Base-by-base conservation (phyloP, 176 grass and related monocot species). In the Raddia distichophylla region DNA sequence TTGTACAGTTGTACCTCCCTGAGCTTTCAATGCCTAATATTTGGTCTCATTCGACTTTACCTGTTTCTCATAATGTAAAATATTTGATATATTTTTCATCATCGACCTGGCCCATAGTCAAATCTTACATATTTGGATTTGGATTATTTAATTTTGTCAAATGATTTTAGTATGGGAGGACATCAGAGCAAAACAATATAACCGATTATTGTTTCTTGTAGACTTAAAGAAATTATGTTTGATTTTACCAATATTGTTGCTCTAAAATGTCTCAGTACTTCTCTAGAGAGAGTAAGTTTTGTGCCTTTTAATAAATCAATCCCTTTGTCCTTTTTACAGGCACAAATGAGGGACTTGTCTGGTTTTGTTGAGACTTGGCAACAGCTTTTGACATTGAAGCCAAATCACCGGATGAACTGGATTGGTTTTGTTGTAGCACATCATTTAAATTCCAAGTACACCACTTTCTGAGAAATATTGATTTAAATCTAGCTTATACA, bases 351-450 rank as follows among this genome's bases (percentile, higher is more conserved):
- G 80, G 97, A 99, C 19, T 84, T 96, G 59, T 84, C 91, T 71
- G 93, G 97, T 46, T 99, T 99, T 99, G 91, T 99, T 84, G 97
- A 99, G 64, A 96, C 97, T 18, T 93, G 97, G 83, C 97, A 99
- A 80, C 97, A 99, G 17, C 97, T 99, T 82, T 63, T 99, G 72
- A 71, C 82, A 2, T 84, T 99, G 45, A 99, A 99, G 73, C 97
- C 97, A 42, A 99, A 93, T 78, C 97, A 99, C 80, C 93, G 97
- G 67, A 99, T 99, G 97, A 99, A 99, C 91, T 99, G 97, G 97
- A 99, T 96, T 87, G 97, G 97, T 55, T 99, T 99, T 89, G 91
- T 93, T 8, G 93, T 99, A 58, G 73, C 97, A 49, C 93, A 96
- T 88, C 91, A 99, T 83, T 88, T 99, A 86, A 96, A 91, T 91